Base-by-base conservation (phyloP, 805 yeast genomes). In the Starmerella cellae region DNA sequence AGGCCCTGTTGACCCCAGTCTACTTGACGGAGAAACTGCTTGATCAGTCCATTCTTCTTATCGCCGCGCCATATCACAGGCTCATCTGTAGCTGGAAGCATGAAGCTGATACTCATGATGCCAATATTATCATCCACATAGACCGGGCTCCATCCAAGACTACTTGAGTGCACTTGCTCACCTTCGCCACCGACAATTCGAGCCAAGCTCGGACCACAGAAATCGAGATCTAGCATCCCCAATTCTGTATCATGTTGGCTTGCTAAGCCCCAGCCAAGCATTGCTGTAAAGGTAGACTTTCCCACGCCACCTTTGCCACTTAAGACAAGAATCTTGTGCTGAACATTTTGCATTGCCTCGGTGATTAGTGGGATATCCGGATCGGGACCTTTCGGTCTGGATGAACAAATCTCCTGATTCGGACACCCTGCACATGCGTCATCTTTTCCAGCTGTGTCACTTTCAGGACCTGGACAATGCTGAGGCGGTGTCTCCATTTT, bases 391-490 rank as follows among this genome's bases (percentile, higher is more conserved):
- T 81, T 81, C 11, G 85, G 67, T 18, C 38, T n/a, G 2, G 93
- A 74, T 39, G 84, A 79, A 63, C 99, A 91, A 4, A 88, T 81
- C 35, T 70, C 75, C 61, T 91, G 85, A 62, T 91, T 91, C 14
- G 96, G 93, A 65, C 99, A 91, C 10, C 96, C 95, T 8, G 66
- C 71, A 58, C 99, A 91, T 11, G 97, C 94, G 56, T 83, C 95
- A 2, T 83, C 87, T 54, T 80, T 75, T 6, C 99, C 99, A 2
- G 99, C 98, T 41, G 65, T 62, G 52, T 85, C 96, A 2, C 94
- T 79, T 57, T 88, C 95, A 1, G 97, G 94, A 1, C 98, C 99
- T 0, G 98, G 98, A 65, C 99, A 91, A 61, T 91, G 97, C 57
- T 85, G 96, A 1, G 98, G 97, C 55, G 80, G 93, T 0, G 91